Conservation (phyloP, 805 yeast genomes). For the Hanseniaspora hatyaiensis region DNA sequence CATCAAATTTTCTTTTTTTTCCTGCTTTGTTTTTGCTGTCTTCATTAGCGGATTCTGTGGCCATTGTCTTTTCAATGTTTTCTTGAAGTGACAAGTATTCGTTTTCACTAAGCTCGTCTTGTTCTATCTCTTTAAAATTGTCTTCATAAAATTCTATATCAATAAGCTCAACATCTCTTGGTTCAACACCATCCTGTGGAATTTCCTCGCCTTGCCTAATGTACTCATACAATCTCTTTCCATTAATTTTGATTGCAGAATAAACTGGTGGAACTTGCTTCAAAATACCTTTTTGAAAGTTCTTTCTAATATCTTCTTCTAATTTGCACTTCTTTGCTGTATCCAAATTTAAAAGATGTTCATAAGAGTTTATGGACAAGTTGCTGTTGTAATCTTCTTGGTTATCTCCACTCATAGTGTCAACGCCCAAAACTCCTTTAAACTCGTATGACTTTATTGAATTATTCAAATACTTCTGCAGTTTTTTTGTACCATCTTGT, state of each 20-base stretch:
- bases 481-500: constrained; percentile 79
- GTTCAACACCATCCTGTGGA: constrained; percentile 62
- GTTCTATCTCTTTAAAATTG: constrained; percentile 2
- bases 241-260: constrained; percentile 89
- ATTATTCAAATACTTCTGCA: constrained; percentile 59
- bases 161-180: constrained; percentile 55
- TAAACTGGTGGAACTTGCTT: constrained; percentile 90
- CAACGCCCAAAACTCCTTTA: constrained; percentile 72
- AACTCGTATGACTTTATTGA: constrained; percentile 74
- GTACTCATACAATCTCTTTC: constrained; percentile 86
- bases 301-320: constrained; percentile 39
- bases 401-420: constrained; percentile 83
- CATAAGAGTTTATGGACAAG: constrained; percentile 43
- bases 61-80: not conserved
- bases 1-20: constrained; percentile 4
- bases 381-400: constrained; percentile 45
- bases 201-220: constrained; percentile 80
- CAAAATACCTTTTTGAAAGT: constrained; percentile 61
- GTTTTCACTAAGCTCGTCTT: not conserved
- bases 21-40: not conserved
- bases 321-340: not conserved
- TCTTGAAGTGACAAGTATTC: not conserved
- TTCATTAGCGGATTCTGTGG: not conserved
- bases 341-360: constrained; percentile 37
- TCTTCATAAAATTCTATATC: constrained; percentile 39